These are phyloP conservation scores for Truncatella angustata DNA, from an alignment of 2,329 filamentous ascomycete genomes.

Conservation along the genomic window DNA sequence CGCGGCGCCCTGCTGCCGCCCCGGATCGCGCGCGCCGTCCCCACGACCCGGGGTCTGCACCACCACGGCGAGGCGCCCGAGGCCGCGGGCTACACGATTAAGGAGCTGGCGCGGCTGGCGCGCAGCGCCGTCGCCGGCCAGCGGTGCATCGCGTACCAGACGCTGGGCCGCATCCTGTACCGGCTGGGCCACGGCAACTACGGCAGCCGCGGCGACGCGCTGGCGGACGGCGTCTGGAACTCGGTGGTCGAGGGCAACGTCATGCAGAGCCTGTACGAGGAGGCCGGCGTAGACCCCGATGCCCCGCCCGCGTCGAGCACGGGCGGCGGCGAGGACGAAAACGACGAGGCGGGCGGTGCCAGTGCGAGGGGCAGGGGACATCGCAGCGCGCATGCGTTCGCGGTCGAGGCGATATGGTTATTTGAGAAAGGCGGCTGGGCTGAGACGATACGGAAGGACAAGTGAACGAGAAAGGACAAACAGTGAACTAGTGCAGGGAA, in stretches of 20 bases:
- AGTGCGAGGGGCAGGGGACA: constrained; percentile 53
- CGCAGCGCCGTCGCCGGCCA: constrained; percentile 83
- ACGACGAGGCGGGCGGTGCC: neutral
- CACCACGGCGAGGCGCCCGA: constrained; percentile 92
- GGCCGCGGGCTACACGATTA: constrained; percentile 89
- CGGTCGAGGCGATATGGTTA: constrained; percentile 86
- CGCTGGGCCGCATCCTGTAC: constrained; percentile 81
- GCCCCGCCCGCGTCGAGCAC: no score
- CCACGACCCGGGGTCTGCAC: constrained; percentile 78
- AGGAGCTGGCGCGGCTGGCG: constrained; percentile 77
- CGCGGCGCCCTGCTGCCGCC: constrained; percentile 78
- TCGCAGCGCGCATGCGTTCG: constrained; percentile 78
- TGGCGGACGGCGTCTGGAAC: constrained; percentile 80
- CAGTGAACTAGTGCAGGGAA: no score
- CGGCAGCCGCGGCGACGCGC: constrained; percentile 63
- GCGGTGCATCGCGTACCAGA: constrained; percentile 88
- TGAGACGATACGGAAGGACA: constrained; percentile 44
- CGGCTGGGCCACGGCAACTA: constrained; percentile 72
- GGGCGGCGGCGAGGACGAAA: no score
- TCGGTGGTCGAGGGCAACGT: constrained; percentile 75
- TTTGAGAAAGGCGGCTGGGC: constrained; percentile 71
- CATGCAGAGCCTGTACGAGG: constrained; percentile 72
- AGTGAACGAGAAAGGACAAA: no score
- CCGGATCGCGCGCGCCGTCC: constrained; percentile 68
- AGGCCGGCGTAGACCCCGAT: constrained; percentile 57